These are phyloP conservation scores for Ustilago sp. DNA, from an alignment of 1,284 basidiomycete species.

Conservation along the genomic window DNA sequence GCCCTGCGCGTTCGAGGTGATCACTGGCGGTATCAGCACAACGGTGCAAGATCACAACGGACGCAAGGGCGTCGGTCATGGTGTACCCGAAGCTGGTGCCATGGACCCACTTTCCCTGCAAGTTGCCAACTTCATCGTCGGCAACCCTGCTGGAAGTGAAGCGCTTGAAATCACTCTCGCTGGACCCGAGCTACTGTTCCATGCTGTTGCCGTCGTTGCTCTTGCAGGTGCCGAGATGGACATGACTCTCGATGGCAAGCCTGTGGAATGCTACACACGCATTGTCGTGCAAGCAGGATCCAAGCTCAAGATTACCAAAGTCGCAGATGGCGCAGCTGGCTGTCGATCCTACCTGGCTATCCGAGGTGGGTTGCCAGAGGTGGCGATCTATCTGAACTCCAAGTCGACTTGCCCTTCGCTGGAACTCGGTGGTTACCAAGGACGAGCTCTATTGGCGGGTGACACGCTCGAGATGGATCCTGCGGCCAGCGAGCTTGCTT, in stretches of 20 bases:
- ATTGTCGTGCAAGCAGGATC: slow-evolving; percentile 72
- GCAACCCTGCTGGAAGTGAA: slow-evolving; percentile 74
- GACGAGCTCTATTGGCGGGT: slow-evolving; percentile 73
- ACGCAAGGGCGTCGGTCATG: slow-evolving; percentile 73
- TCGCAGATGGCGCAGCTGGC: slow-evolving; percentile 67
- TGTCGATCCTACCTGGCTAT: slow-evolving; percentile 76
- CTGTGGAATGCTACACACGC: slow-evolving; percentile 73
- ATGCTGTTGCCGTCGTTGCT: slow-evolving; percentile 73
- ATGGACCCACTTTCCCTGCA: slow-evolving; percentile 77
- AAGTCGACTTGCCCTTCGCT: slow-evolving; percentile 65
- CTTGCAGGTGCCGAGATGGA: slow-evolving; percentile 74
- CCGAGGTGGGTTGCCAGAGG: slow-evolving; percentile 75
- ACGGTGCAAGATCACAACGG: slow-evolving; percentile 76
- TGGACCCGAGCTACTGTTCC: slow-evolving; percentile 35
- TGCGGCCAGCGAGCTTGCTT: slow-evolving; percentile 10
- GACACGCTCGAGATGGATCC: slow-evolving; percentile 50
- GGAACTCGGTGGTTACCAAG: slow-evolving; percentile 68
- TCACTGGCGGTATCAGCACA: slow-evolving; percentile 75
- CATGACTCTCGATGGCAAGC: slow-evolving; percentile 72
- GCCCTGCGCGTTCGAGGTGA: slow-evolving; percentile 74
- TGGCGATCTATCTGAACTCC: slow-evolving; percentile 75
- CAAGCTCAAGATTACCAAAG: slow-evolving; percentile 71
- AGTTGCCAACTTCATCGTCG: slow-evolving; percentile 76
- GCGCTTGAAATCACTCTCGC: slow-evolving; percentile 74
- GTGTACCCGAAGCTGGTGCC: slow-evolving; percentile 78